Base-by-base conservation (phyloP, 164 flowering plant genomes). In the Brasenia schreberi region DNA sequence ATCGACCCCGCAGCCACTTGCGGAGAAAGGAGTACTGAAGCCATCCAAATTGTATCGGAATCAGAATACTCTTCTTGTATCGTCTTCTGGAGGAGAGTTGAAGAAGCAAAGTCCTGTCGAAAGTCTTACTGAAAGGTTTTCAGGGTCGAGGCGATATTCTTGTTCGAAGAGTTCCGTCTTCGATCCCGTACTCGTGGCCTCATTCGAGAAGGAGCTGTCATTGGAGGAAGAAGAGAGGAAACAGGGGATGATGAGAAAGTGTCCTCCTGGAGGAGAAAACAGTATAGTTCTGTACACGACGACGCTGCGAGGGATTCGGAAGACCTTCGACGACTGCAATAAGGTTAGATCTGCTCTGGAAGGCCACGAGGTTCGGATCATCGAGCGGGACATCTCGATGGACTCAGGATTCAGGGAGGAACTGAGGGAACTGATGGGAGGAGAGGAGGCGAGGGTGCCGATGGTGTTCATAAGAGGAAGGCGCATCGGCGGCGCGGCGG, bases 241-340 rank as follows among this genome's bases (percentile, higher is more conserved):
- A 76, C 83, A 72, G 68, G 0, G 65, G 78, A 5, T 42, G 18
- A 18, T 90, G 72, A 67, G 73, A 66, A 86, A 76, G 42, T 87
- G 94, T 68, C 98, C 98, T 1, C 90, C 89, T 0, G 92, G 92
- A 0, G 92, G 96, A 0, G 87, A 82, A 68, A 81, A 83, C 53
- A 68, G 82, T 0, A 93, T 94, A 0, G 83, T 94, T 5, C 76
- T 94, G 4, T 94, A 89, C 86, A 89, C 96, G 1, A 94, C 98
- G 0, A 89, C 98, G 4, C 69, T 91, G 79, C 75, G 98, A 69
- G 97, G 98, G 23, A 87, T 94, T 42, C 71, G 98, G 71, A 91
- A 89, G 73, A 94, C 98, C 0, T 94, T 87, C 42, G 98, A 94
- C 81, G 96, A 89, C 19, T 94, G 98, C 77, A 94, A 94, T 74